Evolutionary conservation across 2,329 filamentous ascomycete genomes (phyloP), one percentile per base, ranked within the genome.

Genomic region (Aspergillus texensis): DNA sequence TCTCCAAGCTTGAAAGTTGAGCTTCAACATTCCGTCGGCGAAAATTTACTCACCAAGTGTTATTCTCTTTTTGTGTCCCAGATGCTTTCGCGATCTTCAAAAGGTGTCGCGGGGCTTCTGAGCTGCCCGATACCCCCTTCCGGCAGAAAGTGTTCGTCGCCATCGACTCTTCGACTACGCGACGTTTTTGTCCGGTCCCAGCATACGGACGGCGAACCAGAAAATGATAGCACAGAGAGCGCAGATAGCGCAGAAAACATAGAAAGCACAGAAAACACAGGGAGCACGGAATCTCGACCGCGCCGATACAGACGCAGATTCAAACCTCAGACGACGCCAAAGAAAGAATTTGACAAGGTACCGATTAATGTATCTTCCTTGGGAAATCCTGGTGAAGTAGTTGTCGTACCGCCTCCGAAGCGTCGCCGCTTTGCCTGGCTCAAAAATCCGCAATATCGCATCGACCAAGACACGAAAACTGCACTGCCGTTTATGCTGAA

Each of bases 311-410:
- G 55, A 48, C 43, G 41, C 43, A 63, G 64, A 61, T 32, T 48
- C 34, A 58, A 36, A 21, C 59, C 48, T 16, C 61, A 56, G 12
- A 36, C 30, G n/a, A 24, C 48, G 45, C 45, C 32, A 32, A 14
- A 43, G 48, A 56, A 50, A 21, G 26, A 36, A 53, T 10, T 54
- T 50, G 63, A 54, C 39, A 70, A 56, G 56, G 67, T 74, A 4
- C 52, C 70, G 9, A 72, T 80, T 10, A 72, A 71, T 39, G 72
- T 78, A 32, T 67, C 74, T 43, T 63, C 75, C 1, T 65, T 80
- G 10, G 79, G 79, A 32, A 70, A 76, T 56, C 77, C 77, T 1
- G 77, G 73, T 3, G 71, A 79, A 57, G 73, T 80, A 6, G 65
- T 80, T 30, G 69, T 80, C 28, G 68, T 80, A 10, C 68, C 70